phyloP scores from a whole-genome alignment of 495 filamentous ascomycete species.

The Pseudoneurospora amorphoporcata region DNA sequence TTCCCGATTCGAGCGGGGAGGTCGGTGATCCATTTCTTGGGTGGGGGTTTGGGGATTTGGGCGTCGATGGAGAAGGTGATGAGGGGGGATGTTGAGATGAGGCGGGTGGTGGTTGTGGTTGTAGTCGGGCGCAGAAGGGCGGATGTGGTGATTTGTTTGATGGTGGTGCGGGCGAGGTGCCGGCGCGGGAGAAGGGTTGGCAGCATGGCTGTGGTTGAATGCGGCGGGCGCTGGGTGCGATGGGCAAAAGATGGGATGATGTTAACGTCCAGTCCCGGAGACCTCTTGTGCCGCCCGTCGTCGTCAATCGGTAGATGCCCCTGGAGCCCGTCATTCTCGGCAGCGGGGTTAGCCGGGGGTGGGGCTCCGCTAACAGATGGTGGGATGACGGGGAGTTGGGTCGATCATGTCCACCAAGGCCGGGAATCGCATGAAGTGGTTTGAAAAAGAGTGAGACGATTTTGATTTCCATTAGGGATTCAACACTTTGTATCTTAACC shows the following conservation, averaged over 20 bases:
- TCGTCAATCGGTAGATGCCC: background rate
- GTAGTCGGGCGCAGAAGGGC: background rate
- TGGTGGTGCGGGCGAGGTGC: background rate
- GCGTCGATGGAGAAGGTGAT: slow-evolving; percentile 2
- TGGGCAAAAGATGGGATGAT: background rate
- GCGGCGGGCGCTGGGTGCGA: too few relatives aligned
- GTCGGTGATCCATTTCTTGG: slow-evolving; percentile 64
- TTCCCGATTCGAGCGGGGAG: slow-evolving; percentile 66
- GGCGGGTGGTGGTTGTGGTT: background rate
- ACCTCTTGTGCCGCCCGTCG: background rate
- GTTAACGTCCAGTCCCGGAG: too few relatives aligned
- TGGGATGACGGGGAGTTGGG: background rate
- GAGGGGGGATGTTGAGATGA: background rate
- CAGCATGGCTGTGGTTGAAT: background rate
- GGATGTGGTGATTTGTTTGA: background rate
- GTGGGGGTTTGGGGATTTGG: slow-evolving; percentile 11
- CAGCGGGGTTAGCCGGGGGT: background rate
- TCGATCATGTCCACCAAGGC: background rate
- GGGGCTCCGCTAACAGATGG: background rate
- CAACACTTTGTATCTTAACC: too few relatives aligned
- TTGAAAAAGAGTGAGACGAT: too few relatives aligned
- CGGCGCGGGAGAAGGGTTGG: background rate
- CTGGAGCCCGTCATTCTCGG: background rate
- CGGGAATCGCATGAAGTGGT: background rate
- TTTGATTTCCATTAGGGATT: too few relatives aligned